Conservation (phyloP, 768 basidiomycete species). For the Boletus barrowsii region DNA sequence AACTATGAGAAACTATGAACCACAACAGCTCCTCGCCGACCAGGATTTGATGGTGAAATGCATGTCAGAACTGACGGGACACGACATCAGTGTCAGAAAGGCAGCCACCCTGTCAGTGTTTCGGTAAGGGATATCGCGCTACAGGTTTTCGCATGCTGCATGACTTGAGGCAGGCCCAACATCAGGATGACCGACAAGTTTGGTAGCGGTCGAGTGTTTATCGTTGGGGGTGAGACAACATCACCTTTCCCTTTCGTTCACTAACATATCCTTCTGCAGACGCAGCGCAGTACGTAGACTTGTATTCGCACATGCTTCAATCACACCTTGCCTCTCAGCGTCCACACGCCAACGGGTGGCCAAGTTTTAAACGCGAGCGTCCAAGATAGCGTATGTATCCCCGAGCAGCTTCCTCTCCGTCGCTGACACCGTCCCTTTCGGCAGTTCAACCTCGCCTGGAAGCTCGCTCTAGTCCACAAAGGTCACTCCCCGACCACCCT, state of each 20-base stretch:
- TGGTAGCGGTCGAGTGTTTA: constrained; percentile 41
- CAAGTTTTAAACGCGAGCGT: constrained; percentile 21
- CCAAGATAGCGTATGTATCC: constrained; percentile 1
- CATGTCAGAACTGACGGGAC: constrained; percentile 29
- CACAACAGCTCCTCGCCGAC: constrained; percentile 16
- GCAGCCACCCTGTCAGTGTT: constrained; percentile 27
- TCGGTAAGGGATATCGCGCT: constrained; percentile 20
- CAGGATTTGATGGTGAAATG: constrained; percentile 28
- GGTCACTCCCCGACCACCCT: constrained; percentile 34
- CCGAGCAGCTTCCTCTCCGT: neutral
- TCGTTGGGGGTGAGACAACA: constrained; percentile 39
- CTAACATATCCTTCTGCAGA: constrained; percentile 31
- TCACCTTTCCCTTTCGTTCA: neutral
- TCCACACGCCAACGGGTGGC: constrained; percentile 23
- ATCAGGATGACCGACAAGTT: constrained; percentile 47
- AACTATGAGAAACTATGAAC: constrained; percentile 2
- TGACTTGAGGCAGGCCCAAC: constrained; percentile 37
- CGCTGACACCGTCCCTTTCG: neutral
- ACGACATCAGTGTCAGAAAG: constrained; percentile 32
- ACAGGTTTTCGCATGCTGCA: constrained; percentile 10
- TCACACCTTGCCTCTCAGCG: constrained; percentile 7
- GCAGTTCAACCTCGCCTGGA: constrained; percentile 45
- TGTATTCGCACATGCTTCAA: neutral
- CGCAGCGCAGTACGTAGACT: constrained; percentile 38
- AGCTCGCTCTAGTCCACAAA: constrained; percentile 41